Base-by-base conservation (phyloP, 345 rosid genomes). In the Citrus medica region DNA sequence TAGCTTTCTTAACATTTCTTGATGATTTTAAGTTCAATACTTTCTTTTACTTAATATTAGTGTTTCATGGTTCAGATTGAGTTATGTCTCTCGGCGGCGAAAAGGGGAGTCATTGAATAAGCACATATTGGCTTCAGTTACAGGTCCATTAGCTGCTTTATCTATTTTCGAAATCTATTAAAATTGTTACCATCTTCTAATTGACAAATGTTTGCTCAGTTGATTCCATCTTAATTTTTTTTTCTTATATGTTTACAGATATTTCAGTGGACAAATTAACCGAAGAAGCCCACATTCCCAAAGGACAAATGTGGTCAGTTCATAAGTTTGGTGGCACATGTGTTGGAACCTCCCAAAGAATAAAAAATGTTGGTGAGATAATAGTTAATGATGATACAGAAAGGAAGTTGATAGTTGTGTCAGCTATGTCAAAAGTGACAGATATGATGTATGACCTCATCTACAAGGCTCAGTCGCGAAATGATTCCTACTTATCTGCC, bases 311-410 rank as follows among this genome's bases (percentile, higher is more conserved):
- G 85, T 97, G 99, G 99, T 89, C 94, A 32, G 93, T 97, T 78
- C 98, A 94, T 38, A 97, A 94, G 88, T 97, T 97, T 82, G 98
- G 99, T 51, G 99, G 99, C 38, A 97, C 99, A 3, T 97, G 99
- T 48, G 94, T 97, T 78, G 99, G 98, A 62, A 97, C 82, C 69
- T 91, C 96, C 7, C 89, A 35, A 35, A 35, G 37, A 35, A 35
- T 35, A 35, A 35, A 35, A 35, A 35, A 35, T 35, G 37, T 35
- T 35, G 37, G 37, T 35, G 37, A 35, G 0, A 35, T 35, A 35
- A 35, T 35, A 5, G 37, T 35, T 35, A 35, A 35, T 35, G 37
- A 35, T 35, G 37, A 35, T 35, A 35, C 37, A 5, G 37, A 35
- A 35, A 35, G 37, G 37, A 94, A 94, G 82, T 86, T 97, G 81